Evolutionary conservation across 345 rosid species (phyloP).

Genomic region (Mallotus nudiflorus): DNA sequence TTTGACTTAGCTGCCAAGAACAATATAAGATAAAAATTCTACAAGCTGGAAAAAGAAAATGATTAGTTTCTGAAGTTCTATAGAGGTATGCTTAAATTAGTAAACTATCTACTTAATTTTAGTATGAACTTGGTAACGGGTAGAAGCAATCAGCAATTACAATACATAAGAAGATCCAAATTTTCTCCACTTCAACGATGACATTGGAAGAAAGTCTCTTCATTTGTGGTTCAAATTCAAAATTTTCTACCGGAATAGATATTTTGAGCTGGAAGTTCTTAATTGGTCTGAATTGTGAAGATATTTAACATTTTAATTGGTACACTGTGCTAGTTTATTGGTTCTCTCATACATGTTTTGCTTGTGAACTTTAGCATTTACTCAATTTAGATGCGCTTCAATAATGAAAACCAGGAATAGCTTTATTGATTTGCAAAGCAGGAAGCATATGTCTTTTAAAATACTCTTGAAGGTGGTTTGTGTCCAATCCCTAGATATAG

Average conservation of each 20-base stretch:
- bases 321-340: too few species aligned
- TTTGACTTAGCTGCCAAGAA: background rate
- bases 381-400: background rate
- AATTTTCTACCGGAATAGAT: background rate
- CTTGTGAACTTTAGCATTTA: too few species aligned
- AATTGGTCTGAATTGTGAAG: background rate
- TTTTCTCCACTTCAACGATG: background rate
- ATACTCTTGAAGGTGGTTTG: background rate
- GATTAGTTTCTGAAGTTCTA: background rate
- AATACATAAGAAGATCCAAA: background rate
- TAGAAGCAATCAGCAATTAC: too few species aligned
- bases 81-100: background rate
- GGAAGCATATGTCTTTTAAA: background rate
- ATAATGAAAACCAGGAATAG: background rate
- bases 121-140: too few species aligned
- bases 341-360: too few species aligned
- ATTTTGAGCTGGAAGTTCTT: too few species aligned
- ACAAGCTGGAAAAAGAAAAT: too few species aligned
- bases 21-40: too few species aligned
- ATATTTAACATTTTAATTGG: background rate
- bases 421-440: background rate
- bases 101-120: background rate
- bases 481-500: background rate
- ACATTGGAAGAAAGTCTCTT: background rate
- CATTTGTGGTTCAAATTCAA: background rate